Evolutionary conservation across 2,329 filamentous ascomycete genomes (phyloP), one percentile per base, ranked within the genome.

Genomic region (Aspergillus oerlinghausenensis): DNA sequence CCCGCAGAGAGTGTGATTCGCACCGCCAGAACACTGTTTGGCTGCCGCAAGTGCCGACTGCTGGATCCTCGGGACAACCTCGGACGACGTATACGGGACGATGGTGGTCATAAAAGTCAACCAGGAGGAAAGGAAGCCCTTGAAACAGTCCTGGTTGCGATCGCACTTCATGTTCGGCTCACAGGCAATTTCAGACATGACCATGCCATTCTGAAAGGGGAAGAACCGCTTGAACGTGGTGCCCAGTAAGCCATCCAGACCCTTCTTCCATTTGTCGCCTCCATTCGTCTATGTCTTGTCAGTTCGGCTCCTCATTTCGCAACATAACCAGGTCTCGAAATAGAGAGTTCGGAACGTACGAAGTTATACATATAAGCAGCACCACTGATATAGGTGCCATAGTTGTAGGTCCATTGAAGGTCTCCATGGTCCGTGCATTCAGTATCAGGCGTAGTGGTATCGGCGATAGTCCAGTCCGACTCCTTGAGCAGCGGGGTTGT

Each of bases 91-190:
- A 54, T 80, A 80, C 0, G 88, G 87, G 0, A 83, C 87, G 25
- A 90, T 63, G 63, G 86, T 81, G 3, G 84, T 82, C 4, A 83
- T 79, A 32, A 82, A 79, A 2, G 84, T 80, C 63, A 90, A 75
- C 85, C 87, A 89, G 26, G 86, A 82, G 63, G 85, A 81, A 17
- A 90, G 77, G 63, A 87, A 88, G 21, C 87, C 87, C 73, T 90
- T 90, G 81, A 88, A 92, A 2, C 83, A 85, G 58, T 84, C 73
- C 79, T 91, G 88, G 65, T 93, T 90, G 50, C 83, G 80, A 54
- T 87, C 87, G 75, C 90, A 94, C 42, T 77, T 83, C 28, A 70
- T 67, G 9, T 70, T 75, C 2, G 78, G 72, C 64, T 92, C 88
- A 73, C 90, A 93, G 11, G 85, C 80, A 3, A 84, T 74, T 70